phyloP scores from a whole-genome alignment of 1,139 yeast genomes.

The Blastobotrys aristatus region DNA sequence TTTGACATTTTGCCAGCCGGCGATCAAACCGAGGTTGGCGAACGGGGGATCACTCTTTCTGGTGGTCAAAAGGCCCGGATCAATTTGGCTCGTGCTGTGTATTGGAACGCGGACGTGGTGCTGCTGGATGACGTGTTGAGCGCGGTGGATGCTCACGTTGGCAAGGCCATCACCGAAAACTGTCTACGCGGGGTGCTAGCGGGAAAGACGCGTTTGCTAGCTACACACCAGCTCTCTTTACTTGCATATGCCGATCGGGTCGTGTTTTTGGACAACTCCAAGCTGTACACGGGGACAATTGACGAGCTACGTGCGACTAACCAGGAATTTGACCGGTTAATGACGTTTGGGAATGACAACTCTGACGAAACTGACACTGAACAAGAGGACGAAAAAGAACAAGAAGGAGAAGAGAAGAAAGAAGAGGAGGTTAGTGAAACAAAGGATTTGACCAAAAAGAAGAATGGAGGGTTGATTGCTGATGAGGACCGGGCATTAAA shows the following conservation, averaged over 20 bases:
- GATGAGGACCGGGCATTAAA: slow-evolving; percentile 50
- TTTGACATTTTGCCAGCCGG: slow-evolving; percentile 71
- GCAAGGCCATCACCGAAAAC: slow-evolving; percentile 68
- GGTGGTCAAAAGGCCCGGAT: slow-evolving; percentile 94
- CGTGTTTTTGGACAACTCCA: slow-evolving; percentile 45
- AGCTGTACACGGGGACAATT: slow-evolving; percentile 42
- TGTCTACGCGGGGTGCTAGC: slow-evolving; percentile 58
- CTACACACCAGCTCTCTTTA: slow-evolving; percentile 78
- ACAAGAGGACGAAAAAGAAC: slow-evolving; percentile 27
- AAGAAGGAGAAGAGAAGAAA: slow-evolving; percentile 23
- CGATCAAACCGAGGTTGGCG: slow-evolving; percentile 85
- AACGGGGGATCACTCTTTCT: slow-evolving; percentile 83
- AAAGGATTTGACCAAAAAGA: slow-evolving; percentile 23
- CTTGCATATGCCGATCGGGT: slow-evolving; percentile 65
- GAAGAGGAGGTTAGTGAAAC: slow-evolving; percentile 23
- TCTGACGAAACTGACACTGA: slow-evolving; percentile 36
- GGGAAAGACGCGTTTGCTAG: slow-evolving; percentile 65
- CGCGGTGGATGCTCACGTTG: slow-evolving; percentile 92
- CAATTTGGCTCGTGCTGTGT: slow-evolving; percentile 79
- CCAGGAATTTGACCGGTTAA: slow-evolving; percentile 46
- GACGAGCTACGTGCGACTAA: slow-evolving; percentile 46
- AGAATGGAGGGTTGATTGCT: slow-evolving; percentile 33
- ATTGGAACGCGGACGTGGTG: slow-evolving; percentile 60
- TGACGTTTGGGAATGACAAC: slow-evolving; percentile 43
- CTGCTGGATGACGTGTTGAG: slow-evolving; percentile 80